Evolutionary conservation across 352 stramenopile genomes (phyloP), one percentile per base, ranked within the genome.

Genomic region (Pythium oligandrum): DNA sequence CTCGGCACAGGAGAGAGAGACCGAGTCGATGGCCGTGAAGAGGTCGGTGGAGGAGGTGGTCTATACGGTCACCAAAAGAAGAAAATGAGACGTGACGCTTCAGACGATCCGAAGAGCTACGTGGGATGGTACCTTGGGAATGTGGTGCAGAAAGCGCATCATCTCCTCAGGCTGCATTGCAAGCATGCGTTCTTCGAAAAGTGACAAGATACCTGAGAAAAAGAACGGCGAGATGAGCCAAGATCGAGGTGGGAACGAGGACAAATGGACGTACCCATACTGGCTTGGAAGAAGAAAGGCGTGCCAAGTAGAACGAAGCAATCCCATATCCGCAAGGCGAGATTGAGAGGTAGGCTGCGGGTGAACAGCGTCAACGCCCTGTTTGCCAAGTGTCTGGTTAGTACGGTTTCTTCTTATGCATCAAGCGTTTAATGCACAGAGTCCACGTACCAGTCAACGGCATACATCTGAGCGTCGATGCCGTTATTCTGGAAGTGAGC

Each of bases 381-480:
- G 31, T 31, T 26, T 26, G 17, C 17, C 17, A 26, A 26, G 17
- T 26, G 17, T 26, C 17, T 26, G 17, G 17, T 26, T 26, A 26
- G 17, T 26, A 26, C 17, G 17, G 17, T 26, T 26, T 26, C 17
- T 26, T 26, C 17, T 26, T 26, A 26, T 26, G 17, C 0, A 26
- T 26, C 17, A 26, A 26, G 17, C 17, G 17, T 26, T 26, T 26
- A 26, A 26, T 26, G 17, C 17, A 26, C 17, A 26, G 17, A 26
- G 17, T 26, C 17, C 17, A 61, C 75, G 49, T 66, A 90, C 82
- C 84, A 94, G 61, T 94, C 82, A 11, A 94, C 80, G 1, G 82
- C 76, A 56, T 94, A 94, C 84, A 94, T 94, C 64, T 90, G 78
- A 10, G 81, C 73, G 35, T 93, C 82, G 36, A 94, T 94, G 50